These are phyloP conservation scores for Neurospora africana DNA, from an alignment of 495 filamentous ascomycete species.

Conservation along the genomic window DNA sequence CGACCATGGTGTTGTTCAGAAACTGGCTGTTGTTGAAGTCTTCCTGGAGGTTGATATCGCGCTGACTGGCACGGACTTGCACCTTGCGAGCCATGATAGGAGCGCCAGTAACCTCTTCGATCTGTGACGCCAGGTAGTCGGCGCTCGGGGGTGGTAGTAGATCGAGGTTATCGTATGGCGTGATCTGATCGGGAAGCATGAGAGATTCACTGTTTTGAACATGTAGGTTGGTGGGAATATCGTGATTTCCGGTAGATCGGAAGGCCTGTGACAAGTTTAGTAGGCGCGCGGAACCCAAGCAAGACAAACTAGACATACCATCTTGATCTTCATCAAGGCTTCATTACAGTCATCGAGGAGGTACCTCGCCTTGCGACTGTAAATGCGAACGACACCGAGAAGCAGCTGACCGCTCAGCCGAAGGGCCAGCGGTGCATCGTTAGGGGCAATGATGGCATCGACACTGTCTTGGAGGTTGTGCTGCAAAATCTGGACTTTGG, in stretches of 20 bases:
- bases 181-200: constrained; percentile 78
- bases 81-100: constrained; percentile 36
- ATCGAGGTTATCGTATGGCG: constrained; percentile 75
- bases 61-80: constrained; percentile 46
- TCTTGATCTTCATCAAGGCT: constrained; percentile 93
- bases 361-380: constrained; percentile 93
- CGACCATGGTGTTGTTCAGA: constrained; percentile 50
- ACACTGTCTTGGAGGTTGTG: constrained; percentile 89
- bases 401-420: constrained; percentile 89
- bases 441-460: constrained; percentile 83
- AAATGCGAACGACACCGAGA: constrained; percentile 91
- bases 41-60: constrained; percentile 53
- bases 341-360: constrained; percentile 95
- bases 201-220: constrained; percentile 57
- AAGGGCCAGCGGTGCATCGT: constrained; percentile 89
- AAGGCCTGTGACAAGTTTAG: constrained; percentile 53
- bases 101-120: constrained; percentile 41
- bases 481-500: constrained; percentile 86
- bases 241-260: constrained; percentile 67
- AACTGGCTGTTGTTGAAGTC: constrained; percentile 55
- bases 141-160: constrained; percentile 56
- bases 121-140: constrained; percentile 60
- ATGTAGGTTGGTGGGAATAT: constrained; percentile 56
- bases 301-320: constrained; percentile 45
- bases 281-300: neutral